These are phyloP conservation scores for Zygosaccharomyces pseudobailii DNA, from an alignment of 1,139 yeast genomes.

Conservation along the genomic window DNA sequence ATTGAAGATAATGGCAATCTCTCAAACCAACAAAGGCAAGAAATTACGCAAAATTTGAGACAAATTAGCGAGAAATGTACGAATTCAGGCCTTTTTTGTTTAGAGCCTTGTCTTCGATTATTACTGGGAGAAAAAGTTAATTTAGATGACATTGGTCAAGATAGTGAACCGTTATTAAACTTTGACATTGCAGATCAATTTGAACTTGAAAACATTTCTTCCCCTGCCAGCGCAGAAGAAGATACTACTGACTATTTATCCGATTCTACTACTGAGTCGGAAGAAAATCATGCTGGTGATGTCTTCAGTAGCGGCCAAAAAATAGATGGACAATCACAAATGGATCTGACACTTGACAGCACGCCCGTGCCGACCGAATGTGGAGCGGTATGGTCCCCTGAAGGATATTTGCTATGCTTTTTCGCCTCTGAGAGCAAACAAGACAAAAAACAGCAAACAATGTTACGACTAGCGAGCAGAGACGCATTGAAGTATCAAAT, in stretches of 20 bases:
- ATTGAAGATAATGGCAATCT: conserved; percentile 79
- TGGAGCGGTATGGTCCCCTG: conserved; percentile 83
- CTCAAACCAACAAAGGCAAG: conserved; percentile 42
- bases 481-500: conserved; percentile 31
- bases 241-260: conserved; percentile 27
- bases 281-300: conserved; percentile 27
- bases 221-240: conserved; percentile 28
- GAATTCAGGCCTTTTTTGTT: conserved; percentile 56
- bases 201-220: conserved; percentile 31
- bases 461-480: conserved; percentile 41
- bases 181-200: conserved; percentile 29
- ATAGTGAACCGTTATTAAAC: conserved; percentile 25
- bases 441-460: conserved; percentile 36
- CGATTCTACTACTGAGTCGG: conserved; percentile 23
- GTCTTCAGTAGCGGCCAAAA: conserved; percentile 17
- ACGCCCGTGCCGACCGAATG: conserved; percentile 92
- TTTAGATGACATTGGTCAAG: conserved; percentile 37
- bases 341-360: conserved; percentile 51
- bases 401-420: conserved; percentile 77
- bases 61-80: conserved; percentile 58
- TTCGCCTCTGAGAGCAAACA: conserved; percentile 53
- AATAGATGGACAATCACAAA: conserved; percentile 14
- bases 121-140: conserved; percentile 78
- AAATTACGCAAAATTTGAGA: conserved; percentile 47
- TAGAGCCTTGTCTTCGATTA: conserved; percentile 75